These are phyloP conservation scores for Solanum aculeatissimum DNA, from an alignment of 305 asterid genomes.

Conservation along the genomic window DNA sequence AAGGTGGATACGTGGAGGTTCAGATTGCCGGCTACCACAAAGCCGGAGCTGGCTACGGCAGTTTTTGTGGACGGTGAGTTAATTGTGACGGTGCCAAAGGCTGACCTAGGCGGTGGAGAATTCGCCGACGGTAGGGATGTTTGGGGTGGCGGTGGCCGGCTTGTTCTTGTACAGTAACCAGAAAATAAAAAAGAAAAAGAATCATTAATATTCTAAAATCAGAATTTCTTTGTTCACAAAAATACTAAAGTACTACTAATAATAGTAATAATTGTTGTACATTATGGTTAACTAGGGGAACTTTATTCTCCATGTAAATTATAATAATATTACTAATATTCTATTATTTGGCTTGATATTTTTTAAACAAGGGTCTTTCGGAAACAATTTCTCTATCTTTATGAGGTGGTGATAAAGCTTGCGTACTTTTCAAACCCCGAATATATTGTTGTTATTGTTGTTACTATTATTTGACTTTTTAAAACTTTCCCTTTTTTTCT, in stretches of 20 bases:
- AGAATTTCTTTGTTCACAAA: not conserved
- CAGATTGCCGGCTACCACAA: conserved; percentile 37
- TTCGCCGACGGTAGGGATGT: conserved; percentile 7
- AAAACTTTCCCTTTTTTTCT: too few species aligned
- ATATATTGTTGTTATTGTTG: too few species aligned
- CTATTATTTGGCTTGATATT: not conserved
- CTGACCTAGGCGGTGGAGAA: not conserved
- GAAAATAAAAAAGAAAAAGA: not conserved
- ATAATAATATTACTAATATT: not conserved
- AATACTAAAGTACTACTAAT: not conserved
- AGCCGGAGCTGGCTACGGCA: conserved; percentile 43
- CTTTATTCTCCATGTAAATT: not conserved
- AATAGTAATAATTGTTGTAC: not conserved
- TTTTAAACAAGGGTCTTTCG: too few species aligned
- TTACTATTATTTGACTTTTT: too few species aligned
- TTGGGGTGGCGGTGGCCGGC: conserved; percentile 24
- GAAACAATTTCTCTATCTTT: too few species aligned
- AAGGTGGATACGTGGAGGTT: conserved; percentile 59
- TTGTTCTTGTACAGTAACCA: conserved; percentile 29
- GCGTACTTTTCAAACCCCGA: too few species aligned
- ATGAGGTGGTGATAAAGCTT: too few species aligned
- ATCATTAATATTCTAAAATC: not conserved
- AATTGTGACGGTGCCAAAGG: conserved; percentile 55
- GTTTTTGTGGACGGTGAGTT: conserved; percentile 32
- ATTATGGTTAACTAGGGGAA: not conserved